Evolutionary conservation across 2,329 filamentous ascomycete genomes (phyloP), one percentile per base, ranked within the genome.

Genomic region (Fusarium sp.): DNA sequence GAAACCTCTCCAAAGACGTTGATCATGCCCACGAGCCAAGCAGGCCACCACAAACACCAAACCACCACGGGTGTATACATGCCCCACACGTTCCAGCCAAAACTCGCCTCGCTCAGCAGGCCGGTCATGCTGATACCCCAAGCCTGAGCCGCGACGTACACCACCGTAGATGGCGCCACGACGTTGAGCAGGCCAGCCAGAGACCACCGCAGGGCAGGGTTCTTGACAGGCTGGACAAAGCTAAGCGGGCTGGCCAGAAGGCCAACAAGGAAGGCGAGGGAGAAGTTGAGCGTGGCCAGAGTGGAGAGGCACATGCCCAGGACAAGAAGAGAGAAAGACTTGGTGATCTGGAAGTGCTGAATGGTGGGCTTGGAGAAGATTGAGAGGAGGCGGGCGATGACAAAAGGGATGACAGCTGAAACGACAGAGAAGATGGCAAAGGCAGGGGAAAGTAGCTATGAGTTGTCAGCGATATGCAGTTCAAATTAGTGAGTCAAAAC

Each of bases 31-130:
- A 92, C 89, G 41, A 97, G 82, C 95, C 95, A 98, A 9, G 94
- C 95, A 1, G 95, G 95, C 93, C 95, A 97, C 95, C 95, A 98
- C 50, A 98, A 92, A 81, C 95, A 93, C 94, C 95, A 98, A n/a
- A 98, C 89, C 13, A 97, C 91, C 20, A 98, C 91, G 69, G 94
- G 92, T 2, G 95, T 97, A 86, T 95, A 97, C 88, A 97, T 91
- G 2, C 95, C 94, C 90, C 93, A 95, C 14, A 98, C 91, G 79
- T 94, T 90, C 95, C 95, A 98, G 0, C 94, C 95, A 81, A 97
- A 95, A 6, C 93, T 94, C 1, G 94, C 94, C 80, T 93, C 88
- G 32, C 87, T 88, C 61, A 98, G 83, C 3, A 97, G 87, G 3
- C 89, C 83, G 50, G 86, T 85, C 1, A 95, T 81, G 6, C 81